Evolutionary conservation across 2,329 filamentous ascomycete genomes (phyloP).

Genomic region (Microdochium nivale): DNA sequence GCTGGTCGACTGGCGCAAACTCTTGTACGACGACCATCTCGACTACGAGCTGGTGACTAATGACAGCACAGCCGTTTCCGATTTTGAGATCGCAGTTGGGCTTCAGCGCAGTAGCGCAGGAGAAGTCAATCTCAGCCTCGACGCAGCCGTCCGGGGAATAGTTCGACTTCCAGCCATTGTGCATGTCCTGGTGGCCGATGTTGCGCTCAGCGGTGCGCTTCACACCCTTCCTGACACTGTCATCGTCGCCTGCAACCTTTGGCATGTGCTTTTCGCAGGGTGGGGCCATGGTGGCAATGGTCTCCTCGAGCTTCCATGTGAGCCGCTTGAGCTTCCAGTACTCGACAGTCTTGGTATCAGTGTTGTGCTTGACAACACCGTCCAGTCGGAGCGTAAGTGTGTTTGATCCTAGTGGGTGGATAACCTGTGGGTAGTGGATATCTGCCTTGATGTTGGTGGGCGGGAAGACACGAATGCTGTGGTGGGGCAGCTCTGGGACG

Average conservation of each 20-base stretch:
- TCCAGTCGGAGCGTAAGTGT: slow-evolving; percentile 73
- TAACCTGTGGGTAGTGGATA: slow-evolving; percentile 71
- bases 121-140: slow-evolving; percentile 76
- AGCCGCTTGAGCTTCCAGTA: slow-evolving; percentile 86
- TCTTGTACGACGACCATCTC: slow-evolving; percentile 95
- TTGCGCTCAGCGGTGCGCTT: slow-evolving; percentile 67
- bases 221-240: slow-evolving; percentile 51
- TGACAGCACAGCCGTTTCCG: slow-evolving; percentile 58
- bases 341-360: slow-evolving; percentile 61
- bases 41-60: slow-evolving; percentile 78
- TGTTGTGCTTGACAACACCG: slow-evolving; percentile 68
- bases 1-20: slow-evolving; percentile 64
- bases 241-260: slow-evolving; percentile 34
- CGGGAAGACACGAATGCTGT: slow-evolving; percentile 89
- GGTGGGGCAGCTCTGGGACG: slow-evolving; percentile 69
- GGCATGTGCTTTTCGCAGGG: slow-evolving; percentile 70
- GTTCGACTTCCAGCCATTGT: slow-evolving; percentile 81
- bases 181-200: slow-evolving; percentile 74
- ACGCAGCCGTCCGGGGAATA: slow-evolving; percentile 51
- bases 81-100: slow-evolving; percentile 73
- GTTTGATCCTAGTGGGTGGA: slow-evolving; percentile 80
- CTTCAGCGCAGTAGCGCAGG: slow-evolving; percentile 45
- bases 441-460: slow-evolving; percentile 88
- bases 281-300: slow-evolving; percentile 67
- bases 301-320: slow-evolving; percentile 89